Percentiles rank a stretch among this genome's conserved stretches.
phyloP scores from a whole-genome alignment of 2,329 filamentous ascomycete species.

The Talaromyces sp. region DNA sequence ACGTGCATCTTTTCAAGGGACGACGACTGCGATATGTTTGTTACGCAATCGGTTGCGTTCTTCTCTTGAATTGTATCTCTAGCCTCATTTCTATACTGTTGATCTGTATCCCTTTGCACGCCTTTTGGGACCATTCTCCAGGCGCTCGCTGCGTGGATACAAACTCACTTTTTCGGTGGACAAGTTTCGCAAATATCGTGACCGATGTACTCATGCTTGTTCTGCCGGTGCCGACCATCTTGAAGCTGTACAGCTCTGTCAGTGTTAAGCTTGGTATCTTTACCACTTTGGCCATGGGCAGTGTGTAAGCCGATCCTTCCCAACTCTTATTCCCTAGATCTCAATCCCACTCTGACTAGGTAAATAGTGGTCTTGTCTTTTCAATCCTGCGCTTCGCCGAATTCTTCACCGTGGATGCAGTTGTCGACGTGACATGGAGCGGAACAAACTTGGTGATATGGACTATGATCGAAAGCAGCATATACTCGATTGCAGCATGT shows the following conservation, averaged over 20 bases:
- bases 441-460: conserved; percentile 17
- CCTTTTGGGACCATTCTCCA: neutral
- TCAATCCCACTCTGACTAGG: neutral
- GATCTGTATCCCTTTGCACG: neutral
- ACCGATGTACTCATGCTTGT: neutral
- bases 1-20: neutral
- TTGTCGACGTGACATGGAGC: conserved; percentile 16
- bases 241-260: neutral
- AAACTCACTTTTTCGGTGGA: neutral
- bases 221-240: neutral
- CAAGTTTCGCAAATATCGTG: neutral
- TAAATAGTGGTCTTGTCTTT: conserved; percentile 17
- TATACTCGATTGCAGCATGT: conserved; percentile 23
- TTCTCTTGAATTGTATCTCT: neutral
- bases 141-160: neutral
- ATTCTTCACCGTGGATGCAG: conserved; percentile 17
- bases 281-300: neutral
- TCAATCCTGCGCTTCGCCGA: conserved; percentile 23
- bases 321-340: neutral
- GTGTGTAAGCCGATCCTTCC: neutral
- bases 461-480: conserved; percentile 18
- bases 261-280: neutral
- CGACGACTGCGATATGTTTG: neutral
- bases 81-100: neutral
- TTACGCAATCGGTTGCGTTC: neutral